phyloP scores from a whole-genome alignment of 805 yeast species.

The Candida boleticola region DNA sequence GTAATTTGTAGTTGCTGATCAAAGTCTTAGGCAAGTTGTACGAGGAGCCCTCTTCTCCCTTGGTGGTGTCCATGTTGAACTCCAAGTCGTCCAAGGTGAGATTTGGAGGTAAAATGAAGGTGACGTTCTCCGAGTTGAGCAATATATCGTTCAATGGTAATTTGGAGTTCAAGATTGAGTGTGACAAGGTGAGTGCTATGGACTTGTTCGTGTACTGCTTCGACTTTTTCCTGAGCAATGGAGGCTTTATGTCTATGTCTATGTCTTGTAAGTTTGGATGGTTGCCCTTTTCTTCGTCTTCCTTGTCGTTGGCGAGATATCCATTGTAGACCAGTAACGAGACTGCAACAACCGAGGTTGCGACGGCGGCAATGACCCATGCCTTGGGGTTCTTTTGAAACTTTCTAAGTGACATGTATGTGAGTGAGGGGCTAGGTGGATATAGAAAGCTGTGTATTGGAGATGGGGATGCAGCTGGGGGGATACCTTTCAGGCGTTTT shows the following conservation, averaged over 20 bases:
- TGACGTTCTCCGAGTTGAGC: conserved; percentile 35
- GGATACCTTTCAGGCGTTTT: too few species aligned
- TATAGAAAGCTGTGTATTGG: not conserved
- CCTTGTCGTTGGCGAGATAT: conserved; percentile 7
- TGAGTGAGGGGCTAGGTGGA: not conserved
- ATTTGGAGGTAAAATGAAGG: conserved; percentile 44
- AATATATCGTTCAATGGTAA: conserved; percentile 40
- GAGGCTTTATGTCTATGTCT: conserved; percentile 1
- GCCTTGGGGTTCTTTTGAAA: conserved; percentile 23
- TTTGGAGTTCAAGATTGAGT: conserved; percentile 34
- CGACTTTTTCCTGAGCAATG: conserved; percentile 1
- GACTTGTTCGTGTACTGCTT: conserved; percentile 27
- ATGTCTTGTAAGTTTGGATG: not conserved
- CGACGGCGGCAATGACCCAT: conserved; percentile 33
- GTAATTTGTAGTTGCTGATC: conserved; percentile 35
- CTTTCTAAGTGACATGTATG: conserved; percentile 5
- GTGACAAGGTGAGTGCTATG: conserved; percentile 42
- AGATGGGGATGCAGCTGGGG: conserved; percentile 1
- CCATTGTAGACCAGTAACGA: conserved; percentile 32
- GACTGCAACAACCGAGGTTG: conserved; percentile 32
- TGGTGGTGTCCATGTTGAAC: conserved; percentile 15
- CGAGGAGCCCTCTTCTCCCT: conserved; percentile 3
- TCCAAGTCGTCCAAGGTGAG: conserved; percentile 38
- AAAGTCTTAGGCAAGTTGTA: conserved; percentile 21
- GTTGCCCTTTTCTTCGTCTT: conserved; percentile 3